Base-by-base conservation (phyloP, 176 grass and related monocot genomes). In the Thinopyrum elongatum region DNA sequence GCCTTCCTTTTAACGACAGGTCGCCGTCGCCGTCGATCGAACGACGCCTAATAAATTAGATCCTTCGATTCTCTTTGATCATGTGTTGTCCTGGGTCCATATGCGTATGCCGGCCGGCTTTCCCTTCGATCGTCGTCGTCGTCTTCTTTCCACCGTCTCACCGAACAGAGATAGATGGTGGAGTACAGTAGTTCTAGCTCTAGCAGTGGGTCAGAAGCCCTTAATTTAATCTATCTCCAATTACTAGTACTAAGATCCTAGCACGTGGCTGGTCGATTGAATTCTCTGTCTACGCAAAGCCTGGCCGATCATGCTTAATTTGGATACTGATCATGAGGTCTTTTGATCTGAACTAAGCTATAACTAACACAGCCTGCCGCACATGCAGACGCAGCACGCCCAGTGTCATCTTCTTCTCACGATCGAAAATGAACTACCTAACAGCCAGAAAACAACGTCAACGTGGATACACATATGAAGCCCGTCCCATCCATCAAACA, bases 401-500 rank as follows among this genome's bases (percentile, higher is more conserved):
- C 4, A 13, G 38, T 28, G n/a, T 29, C 35, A 73, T 76, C 72
- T 51, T 75, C 4, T 35, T 76, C 78, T 4, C 3, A 66, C 3
- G 26, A 46, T 53, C 49, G 53, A 0, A 31, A 67, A 65, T 46
- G 25, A 80, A 75, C 72, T 22, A 83, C 65, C 84, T 74, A 69
- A 83, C 80, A 84, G 58, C 34, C 58, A 7, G 74, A 29, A 84
- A 74, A 58, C 53, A 58, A 58, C 53, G 53, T 58, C 75, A 87
- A 84, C 59, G 44, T 83, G 74, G 19, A 28, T 51, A 17, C 55
- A 41, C 44, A 42, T 7, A 13, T 19, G 49, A 53, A 53, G 49
- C 49, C 42, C 10, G 58, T 80, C 33, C n/a, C 31, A 47, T 41
- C 66, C 4, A 39, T 85, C 78, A 25, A 86, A 87, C 89, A 90